A percentile compares a stretch with the other conserved stretches of the same genome.
Conservation (phyloP, 257 asterid genomes). For the Nicotiana otophora region DNA sequence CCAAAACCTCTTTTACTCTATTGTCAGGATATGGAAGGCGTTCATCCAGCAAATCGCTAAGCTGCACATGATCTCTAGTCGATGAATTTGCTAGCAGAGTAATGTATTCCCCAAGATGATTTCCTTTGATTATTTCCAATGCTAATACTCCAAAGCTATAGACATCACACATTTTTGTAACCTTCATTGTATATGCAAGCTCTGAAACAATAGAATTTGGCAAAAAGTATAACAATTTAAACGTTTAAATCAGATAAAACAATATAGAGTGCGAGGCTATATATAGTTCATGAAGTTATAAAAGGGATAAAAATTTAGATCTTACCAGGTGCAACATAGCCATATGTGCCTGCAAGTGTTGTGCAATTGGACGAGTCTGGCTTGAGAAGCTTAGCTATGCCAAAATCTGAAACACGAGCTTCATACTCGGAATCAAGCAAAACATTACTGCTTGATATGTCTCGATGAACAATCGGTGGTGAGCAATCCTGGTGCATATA, state of each 20-base stretch:
- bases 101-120: neutral
- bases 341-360: neutral
- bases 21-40: neutral
- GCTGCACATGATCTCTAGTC: neutral
- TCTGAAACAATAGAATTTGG: neutral
- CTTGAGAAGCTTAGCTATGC: slow-evolving; percentile 6
- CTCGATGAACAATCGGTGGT: slow-evolving; percentile 6
- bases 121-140: slow-evolving; percentile 6
- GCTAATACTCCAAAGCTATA: slow-evolving; percentile 10
- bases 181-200: neutral
- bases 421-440: slow-evolving; percentile 8
- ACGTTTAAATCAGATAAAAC: neutral
- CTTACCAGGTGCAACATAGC: neutral
- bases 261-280: neutral
- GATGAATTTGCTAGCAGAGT: neutral
- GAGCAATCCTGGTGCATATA: slow-evolving; percentile 8
- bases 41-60: neutral
- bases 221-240: neutral
- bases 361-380: neutral
- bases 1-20: neutral
- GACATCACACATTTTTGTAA: slow-evolving; percentile 4
- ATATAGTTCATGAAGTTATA: neutral
- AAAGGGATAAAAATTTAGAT: neutral
- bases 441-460: slow-evolving; percentile 11
- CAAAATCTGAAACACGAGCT: slow-evolving; percentile 4